Evolutionary conservation across 1,284 basidiomycete species (phyloP).

Genomic region (Microstroma glucosiphilum): DNA sequence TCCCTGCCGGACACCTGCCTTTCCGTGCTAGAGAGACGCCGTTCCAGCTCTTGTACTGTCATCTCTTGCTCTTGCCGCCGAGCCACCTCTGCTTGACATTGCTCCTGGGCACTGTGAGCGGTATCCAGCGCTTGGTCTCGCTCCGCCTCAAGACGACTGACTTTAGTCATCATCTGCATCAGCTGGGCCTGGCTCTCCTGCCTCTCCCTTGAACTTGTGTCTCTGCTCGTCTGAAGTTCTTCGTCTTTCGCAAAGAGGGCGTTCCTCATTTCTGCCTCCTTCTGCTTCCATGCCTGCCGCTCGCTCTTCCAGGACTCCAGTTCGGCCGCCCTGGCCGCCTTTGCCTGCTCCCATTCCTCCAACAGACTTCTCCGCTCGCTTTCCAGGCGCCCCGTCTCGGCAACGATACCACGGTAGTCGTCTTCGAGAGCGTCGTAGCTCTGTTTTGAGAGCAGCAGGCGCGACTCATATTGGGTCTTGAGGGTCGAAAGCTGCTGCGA

Average conservation of each 20-base stretch:
- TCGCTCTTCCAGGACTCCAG: not conserved
- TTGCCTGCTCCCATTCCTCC: not conserved
- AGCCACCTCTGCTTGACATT: not conserved
- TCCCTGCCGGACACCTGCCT: not conserved
- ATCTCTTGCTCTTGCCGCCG: not conserved
- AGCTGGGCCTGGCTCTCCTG: not conserved
- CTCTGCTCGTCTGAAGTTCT: not conserved
- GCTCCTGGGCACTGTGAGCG: not conserved
- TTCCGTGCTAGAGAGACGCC: not conserved
- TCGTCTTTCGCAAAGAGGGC: not conserved
- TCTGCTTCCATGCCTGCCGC: not conserved
- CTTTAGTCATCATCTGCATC: not conserved
- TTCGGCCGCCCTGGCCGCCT: not conserved
- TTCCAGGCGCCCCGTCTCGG: not conserved
- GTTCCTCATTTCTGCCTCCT: not conserved
- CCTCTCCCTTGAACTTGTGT: not conserved
- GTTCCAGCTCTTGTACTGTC: not conserved
- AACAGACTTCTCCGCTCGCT: not conserved
- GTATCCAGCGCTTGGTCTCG: not conserved
- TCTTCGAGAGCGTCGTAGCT: constrained; percentile 3
- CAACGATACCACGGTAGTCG: not conserved
- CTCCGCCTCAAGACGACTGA: not conserved
- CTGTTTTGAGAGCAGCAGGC: not conserved
- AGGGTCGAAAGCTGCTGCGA: constrained; percentile 1
- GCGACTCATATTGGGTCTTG: not conserved